A percentile compares a stretch with the other conserved stretches of the same genome.
Conservation (phyloP, 2,329 filamentous ascomycete genomes). For the Exophiala mesophila region DNA sequence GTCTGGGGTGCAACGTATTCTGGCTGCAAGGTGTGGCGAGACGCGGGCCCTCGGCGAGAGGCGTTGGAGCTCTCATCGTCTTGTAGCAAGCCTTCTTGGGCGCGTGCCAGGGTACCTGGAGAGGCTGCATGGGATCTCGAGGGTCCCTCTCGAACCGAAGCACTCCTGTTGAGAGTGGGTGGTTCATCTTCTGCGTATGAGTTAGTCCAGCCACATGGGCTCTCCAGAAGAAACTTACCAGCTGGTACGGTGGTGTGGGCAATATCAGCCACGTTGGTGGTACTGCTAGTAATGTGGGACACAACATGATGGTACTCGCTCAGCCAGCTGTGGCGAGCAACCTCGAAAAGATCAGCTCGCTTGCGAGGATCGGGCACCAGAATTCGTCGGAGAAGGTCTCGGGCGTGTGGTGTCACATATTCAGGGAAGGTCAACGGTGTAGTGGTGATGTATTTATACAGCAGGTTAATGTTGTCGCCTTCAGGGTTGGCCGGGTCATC, state of each 20-base stretch:
- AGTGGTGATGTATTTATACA: conserved; percentile 99
- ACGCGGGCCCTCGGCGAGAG: conserved; percentile 68
- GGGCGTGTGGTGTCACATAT: conserved; percentile 94
- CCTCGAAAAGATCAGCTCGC: conserved; percentile 92
- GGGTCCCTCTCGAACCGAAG: conserved; percentile 72
- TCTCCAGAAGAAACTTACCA: conserved; percentile 37
- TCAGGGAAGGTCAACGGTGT: conserved; percentile 96
- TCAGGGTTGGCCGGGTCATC: conserved; percentile 98
- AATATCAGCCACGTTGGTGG: conserved; percentile 79
- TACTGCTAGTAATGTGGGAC: conserved; percentile 93
- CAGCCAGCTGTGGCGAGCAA: conserved; percentile 95
- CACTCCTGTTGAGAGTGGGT: conserved; percentile 69
- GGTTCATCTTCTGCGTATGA: conserved; percentile 47
- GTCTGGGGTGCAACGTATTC: conserved; percentile 93
- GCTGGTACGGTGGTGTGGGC: conserved; percentile 67
- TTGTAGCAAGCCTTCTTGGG: conserved; percentile 16
- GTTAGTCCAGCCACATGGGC: conserved; percentile 4
- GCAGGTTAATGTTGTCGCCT: conserved; percentile 96
- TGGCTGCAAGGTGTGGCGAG: conserved; percentile 90
- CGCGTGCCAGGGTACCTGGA: conserved; percentile 40
- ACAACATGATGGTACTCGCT: conserved; percentile 97
- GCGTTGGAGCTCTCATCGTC: conserved; percentile 57
- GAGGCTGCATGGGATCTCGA: conserved; percentile 11
- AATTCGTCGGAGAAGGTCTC: conserved; percentile 86
- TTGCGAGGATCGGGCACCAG: conserved; percentile 92